Base-by-base conservation (phyloP, 2,329 filamentous ascomycete species). In the Stachybotrys elegans region DNA sequence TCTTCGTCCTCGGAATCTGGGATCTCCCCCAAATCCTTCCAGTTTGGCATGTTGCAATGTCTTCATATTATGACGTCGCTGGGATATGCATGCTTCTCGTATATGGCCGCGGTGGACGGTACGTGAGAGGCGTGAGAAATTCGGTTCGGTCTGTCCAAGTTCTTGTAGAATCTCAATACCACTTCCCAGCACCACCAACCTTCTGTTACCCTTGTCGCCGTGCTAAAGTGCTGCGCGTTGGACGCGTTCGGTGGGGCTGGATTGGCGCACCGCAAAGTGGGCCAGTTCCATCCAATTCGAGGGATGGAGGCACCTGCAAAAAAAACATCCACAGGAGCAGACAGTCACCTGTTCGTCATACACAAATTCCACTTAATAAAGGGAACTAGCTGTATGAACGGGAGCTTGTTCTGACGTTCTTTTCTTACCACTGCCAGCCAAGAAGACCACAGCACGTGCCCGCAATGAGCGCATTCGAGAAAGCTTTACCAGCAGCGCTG, bases 1-100 rank as follows among this genome's bases (percentile, higher is more conserved):
- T 61, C 63, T 39, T 74, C 71, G 45, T 73, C 72, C 53, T 75
- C 72, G 48, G 72, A 75, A 57, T 75, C 72, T 45, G 72, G 72
- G 51, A 75, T 65, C 56, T 72, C 70, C 54, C 72, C 72, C 58
- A 70, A 57, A 53, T 71, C 68, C 65, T 67, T 74, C 72, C 72
- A 75, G 51, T 67, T 67, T 45, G 58, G 61, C 72, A 75, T 75
- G 51, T 40, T 60, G 43, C 43, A 43, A 43, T 31, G 42, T 44
- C 48, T 41, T 55, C 57, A 63, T 65, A 49, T 50, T 63, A 44
- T 51, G 49, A 45, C 51, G 31, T n/a, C 11, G 23, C 17, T 37
- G 46, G 4, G 9, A 4, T 5, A 8, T 7, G n/a, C 8, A 34
- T 12, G 9, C 31, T 16, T 34, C 14, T 4, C 31, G n/a, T 29